Conservation (phyloP, 2,329 filamentous ascomycete species). For the Colletotrichum echinochloae region DNA sequence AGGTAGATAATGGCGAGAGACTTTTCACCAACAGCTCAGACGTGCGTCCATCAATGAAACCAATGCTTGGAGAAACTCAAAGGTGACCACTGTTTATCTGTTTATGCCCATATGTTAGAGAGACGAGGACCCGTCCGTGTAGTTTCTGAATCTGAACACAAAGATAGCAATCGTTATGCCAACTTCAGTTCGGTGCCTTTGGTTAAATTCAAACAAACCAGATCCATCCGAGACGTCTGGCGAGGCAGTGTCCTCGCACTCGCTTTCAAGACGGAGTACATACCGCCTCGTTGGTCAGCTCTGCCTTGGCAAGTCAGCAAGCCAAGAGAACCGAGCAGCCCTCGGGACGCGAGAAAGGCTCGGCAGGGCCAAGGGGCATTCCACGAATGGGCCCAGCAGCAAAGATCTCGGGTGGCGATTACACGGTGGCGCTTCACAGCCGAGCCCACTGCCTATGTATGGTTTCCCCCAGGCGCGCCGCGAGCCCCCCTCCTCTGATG, state of each 20-base stretch:
- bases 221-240: background rate
- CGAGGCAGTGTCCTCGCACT: slow-evolving; percentile 13
- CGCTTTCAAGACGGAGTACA: background rate
- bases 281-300: background rate
- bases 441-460: background rate
- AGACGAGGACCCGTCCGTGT: background rate
- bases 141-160: no score
- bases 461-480: background rate
- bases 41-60: no score
- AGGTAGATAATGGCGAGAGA: background rate
- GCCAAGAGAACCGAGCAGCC: slow-evolving; percentile 1
- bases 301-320: slow-evolving; percentile 31
- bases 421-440: background rate
- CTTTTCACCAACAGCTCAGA: no score
- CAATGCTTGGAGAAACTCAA: no score
- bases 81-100: no score
- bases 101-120: background rate
- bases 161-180: background rate
- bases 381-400: background rate
- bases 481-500: background rate
- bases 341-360: slow-evolving; percentile 19
- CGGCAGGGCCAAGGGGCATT: background rate
- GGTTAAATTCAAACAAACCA: background rate
- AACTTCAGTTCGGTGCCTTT: background rate
- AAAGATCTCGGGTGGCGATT: background rate